Conservation (phyloP, 345 rosid species). For the Mercurialis annua region DNA sequence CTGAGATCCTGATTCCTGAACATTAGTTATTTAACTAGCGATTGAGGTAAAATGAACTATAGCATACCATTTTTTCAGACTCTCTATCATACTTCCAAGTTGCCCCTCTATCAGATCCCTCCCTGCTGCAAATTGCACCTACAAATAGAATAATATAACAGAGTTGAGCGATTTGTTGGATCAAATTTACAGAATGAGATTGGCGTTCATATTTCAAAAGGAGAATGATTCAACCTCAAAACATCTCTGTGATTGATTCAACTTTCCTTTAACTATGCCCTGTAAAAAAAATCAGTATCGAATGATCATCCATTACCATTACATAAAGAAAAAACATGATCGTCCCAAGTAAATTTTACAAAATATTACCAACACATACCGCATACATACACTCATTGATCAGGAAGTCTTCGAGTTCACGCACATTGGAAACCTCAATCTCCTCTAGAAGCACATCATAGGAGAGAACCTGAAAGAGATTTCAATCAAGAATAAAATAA, state of each 20-base stretch:
- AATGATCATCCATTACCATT: background rate
- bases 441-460: conserved; percentile 16
- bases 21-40: background rate
- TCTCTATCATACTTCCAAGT: conserved; percentile 16
- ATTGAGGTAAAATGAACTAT: background rate
- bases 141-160: background rate
- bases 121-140: conserved; percentile 27
- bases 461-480: conserved; percentile 15
- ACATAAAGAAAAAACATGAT: background rate
- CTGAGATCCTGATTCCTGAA: background rate
- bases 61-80: conserved; percentile 15
- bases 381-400: conserved; percentile 18
- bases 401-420: conserved; percentile 26
- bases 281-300: background rate
- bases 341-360: background rate
- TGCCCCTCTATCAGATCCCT: conserved; percentile 21
- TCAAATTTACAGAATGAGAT: background rate
- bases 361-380: background rate
- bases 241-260: conserved; percentile 15
- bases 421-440: conserved; percentile 22
- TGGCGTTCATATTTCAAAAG: background rate
- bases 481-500: conserved; percentile 8
- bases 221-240: conserved; percentile 18
- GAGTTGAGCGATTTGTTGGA: background rate
- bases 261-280: conserved; percentile 25